These are phyloP conservation scores for Melanomma pulvis-pyrius DNA, from an alignment of 495 filamentous ascomycete species.

Conservation along the genomic window DNA sequence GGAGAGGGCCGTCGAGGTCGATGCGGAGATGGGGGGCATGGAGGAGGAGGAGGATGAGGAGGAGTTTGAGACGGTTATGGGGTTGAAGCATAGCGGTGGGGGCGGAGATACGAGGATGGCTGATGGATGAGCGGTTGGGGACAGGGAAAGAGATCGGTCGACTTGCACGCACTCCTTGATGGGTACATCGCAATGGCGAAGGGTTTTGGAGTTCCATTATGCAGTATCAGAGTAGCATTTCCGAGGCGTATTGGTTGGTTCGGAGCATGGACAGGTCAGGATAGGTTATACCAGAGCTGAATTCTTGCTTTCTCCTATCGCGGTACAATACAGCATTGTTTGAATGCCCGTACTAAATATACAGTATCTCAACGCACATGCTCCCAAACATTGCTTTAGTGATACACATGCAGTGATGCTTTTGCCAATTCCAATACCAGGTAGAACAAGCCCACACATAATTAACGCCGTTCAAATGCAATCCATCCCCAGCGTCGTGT, in stretches of 20 bases:
- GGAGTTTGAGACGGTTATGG: constrained; percentile 40
- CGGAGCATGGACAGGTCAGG: neutral
- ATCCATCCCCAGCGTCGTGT: no score
- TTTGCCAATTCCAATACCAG: no score
- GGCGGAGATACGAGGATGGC: constrained; percentile 50
- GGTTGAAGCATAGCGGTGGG: constrained; percentile 8
- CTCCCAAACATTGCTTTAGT: neutral
- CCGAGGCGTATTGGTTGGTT: constrained; percentile 14
- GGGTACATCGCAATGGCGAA: neutral
- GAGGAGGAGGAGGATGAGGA: constrained; percentile 38
- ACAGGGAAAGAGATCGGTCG: no score
- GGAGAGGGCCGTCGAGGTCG: constrained; percentile 10
- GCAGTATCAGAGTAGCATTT: neutral
- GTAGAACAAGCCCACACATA: neutral
- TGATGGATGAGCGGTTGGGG: constrained; percentile 44
- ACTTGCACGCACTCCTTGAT: neutral
- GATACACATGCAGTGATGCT: constrained; percentile 13
- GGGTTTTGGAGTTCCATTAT: neutral
- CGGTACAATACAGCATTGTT: neutral
- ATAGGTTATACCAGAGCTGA: constrained; percentile 29
- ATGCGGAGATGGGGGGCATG: constrained; percentile 26
- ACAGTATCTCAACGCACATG: neutral
- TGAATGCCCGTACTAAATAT: neutral
- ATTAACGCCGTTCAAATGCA: constrained; percentile 23
- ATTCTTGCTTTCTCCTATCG: neutral